Evolutionary conservation across 805 yeast species (phyloP), one percentile per base, ranked within the genome.

Genomic region (Yarrowia bubula): DNA sequence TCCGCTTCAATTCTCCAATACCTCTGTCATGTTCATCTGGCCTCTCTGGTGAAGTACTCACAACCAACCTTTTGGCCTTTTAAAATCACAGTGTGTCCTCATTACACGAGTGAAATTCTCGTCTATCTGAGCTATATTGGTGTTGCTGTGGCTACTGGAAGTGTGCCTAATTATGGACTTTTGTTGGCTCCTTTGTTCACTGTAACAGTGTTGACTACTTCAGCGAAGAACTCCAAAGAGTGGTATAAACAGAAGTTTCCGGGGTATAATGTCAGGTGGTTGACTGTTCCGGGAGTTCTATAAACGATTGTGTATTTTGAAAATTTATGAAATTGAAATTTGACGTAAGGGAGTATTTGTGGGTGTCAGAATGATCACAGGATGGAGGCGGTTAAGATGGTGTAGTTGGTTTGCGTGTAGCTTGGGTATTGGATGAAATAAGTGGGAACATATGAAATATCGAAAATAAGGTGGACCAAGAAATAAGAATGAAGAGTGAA

Each of bases 11-110:
- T 9, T 0, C 35, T 33, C 1, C 64, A 58, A 13, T 58, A 58
- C 8, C 8, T 17, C n/a, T 58, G 64, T 10, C 64, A 58, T 43
- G 41, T 58, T 11, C 64, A 58, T 33, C 51, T 58, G 7, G 8
- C 51, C 10, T 18, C 43, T 3, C 32, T 58, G 28, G 13, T 44
- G 18, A 58, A 58, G 51, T 58, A 58, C 15, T 43, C 64, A 13
- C 4, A 18, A 32, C 64, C 64, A 2, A 35, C 64, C 5, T 58
- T 43, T 11, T 58, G 51, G 41, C 64, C 64, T 6, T 58, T 58
- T 13, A 17, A 10, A 22, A 33, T 43, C 51, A 44, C 51, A 8
- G 64, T 58, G 17, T 58, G 64, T 33, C 64, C 64, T 8, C 64
- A 58, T 18, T 58, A 58, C 42, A 43, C 64, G 9, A 17, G 35